Conservation (phyloP, 176 grass and related monocot genomes). For the barley (Hordeum vulgare) region MorexV3_pseudomolecules_assembly NC_058518.1:229799689-229800188, state of each 20-base stretch:
- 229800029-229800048: neutral
- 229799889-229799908: neutral
- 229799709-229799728: neutral
- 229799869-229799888: neutral
- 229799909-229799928: neutral
- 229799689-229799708: neutral
- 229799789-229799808: neutral
- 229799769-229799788: neutral
- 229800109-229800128: neutral
- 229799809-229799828: neutral
- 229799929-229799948: neutral
- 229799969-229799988: neutral
- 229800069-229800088: neutral
- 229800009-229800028: neutral
- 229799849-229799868: neutral
- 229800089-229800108: neutral
- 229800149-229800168: neutral
- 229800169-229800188: too few species aligned
- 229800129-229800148: neutral
- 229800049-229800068: neutral
- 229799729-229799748: neutral
- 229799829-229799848: neutral
- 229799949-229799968: neutral
- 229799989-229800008: neutral
- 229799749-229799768: neutral